phyloP scores from a whole-genome alignment of 2,329 filamentous ascomycete genomes.

The Colletotrichum sublineola region DNA sequence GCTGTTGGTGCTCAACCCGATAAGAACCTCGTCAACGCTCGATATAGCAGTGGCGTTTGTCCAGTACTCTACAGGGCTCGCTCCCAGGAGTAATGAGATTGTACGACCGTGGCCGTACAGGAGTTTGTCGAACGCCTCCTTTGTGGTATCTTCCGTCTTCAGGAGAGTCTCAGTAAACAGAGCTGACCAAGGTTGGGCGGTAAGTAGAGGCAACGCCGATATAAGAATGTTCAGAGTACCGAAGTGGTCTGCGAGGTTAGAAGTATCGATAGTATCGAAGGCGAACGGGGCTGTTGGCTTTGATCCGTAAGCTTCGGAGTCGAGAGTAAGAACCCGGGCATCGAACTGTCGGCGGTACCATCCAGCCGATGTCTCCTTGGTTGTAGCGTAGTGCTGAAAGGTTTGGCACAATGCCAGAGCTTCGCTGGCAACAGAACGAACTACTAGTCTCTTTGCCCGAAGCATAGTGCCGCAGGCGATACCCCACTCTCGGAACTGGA shows the following conservation, averaged over 20 bases:
- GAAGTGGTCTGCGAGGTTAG: conserved; percentile 57
- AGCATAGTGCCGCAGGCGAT: conserved; percentile 46
- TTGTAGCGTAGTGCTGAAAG: conserved; percentile 57
- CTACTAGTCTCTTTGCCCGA: conserved; percentile 51
- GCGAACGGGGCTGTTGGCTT: conserved; percentile 51
- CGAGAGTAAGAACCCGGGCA: conserved; percentile 56
- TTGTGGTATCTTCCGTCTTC: conserved; percentile 45
- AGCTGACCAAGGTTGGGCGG: conserved; percentile 56
- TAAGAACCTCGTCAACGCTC: conserved; percentile 55
- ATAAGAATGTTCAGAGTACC: conserved; percentile 56
- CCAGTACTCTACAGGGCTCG: conserved; percentile 64
- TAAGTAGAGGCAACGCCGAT: conserved; percentile 62
- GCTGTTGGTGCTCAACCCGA: conserved; percentile 42
- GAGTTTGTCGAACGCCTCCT: conserved; percentile 54
- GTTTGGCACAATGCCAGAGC: conserved; percentile 65
- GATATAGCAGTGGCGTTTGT: conserved; percentile 61
- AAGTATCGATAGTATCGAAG: conserved; percentile 71
- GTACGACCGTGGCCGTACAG: conserved; percentile 62
- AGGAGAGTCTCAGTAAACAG: conserved; percentile 55
- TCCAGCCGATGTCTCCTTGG: conserved; percentile 51
- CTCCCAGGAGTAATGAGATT: conserved; percentile 63
- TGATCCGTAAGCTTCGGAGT: conserved; percentile 56
- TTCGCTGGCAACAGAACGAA: conserved; percentile 64
- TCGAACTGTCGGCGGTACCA: conserved; percentile 59
- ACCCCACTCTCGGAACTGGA: conserved; percentile 63